Evolutionary conservation across 352 stramenopile species (phyloP).

Genomic region (Phytopythium litorale): DNA sequence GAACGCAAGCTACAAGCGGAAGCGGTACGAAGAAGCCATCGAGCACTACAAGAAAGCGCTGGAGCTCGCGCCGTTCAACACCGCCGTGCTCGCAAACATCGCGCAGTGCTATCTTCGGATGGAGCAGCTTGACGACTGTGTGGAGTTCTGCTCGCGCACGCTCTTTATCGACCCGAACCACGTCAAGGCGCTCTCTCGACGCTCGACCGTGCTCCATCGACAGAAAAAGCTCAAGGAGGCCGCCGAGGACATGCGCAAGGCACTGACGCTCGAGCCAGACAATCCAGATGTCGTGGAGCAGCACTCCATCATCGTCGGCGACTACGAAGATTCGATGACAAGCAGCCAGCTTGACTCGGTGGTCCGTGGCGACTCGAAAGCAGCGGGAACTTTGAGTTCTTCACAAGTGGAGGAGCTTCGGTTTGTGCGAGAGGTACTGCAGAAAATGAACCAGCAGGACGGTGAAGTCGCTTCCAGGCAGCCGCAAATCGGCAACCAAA

Average conservation of each 20-base stretch:
- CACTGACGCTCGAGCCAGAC: constrained; percentile 31
- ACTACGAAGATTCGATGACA: constrained; percentile 54
- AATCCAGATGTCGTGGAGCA: constrained; percentile 69
- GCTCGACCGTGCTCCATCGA: constrained; percentile 43
- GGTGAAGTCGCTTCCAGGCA: not conserved
- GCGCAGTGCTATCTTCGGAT: constrained; percentile 56
- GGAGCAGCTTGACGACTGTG: constrained; percentile 42
- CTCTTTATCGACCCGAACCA: constrained; percentile 51
- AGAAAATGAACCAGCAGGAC: constrained; percentile 33
- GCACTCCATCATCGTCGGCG: constrained; percentile 64
- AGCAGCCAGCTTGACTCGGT: constrained; percentile 27
- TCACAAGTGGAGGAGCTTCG: constrained; percentile 32
- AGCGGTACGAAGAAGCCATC: constrained; percentile 51
- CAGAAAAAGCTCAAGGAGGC: constrained; percentile 48
- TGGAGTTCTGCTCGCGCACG: constrained; percentile 69
- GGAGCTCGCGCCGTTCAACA: constrained; percentile 46
- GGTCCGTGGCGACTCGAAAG: constrained; percentile 1
- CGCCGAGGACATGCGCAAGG: constrained; percentile 49
- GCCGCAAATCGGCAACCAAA: not conserved
- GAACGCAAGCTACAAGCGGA: constrained; percentile 59
- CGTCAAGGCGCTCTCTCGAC: constrained; percentile 70
- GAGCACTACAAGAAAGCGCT: constrained; percentile 70
- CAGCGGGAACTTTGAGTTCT: not conserved
- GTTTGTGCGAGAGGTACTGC: constrained; percentile 40
- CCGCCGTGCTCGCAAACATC: constrained; percentile 67